Base-by-base conservation (phyloP, 805 yeast genomes). In the Zygotorulaspora chibaensis region DNA sequence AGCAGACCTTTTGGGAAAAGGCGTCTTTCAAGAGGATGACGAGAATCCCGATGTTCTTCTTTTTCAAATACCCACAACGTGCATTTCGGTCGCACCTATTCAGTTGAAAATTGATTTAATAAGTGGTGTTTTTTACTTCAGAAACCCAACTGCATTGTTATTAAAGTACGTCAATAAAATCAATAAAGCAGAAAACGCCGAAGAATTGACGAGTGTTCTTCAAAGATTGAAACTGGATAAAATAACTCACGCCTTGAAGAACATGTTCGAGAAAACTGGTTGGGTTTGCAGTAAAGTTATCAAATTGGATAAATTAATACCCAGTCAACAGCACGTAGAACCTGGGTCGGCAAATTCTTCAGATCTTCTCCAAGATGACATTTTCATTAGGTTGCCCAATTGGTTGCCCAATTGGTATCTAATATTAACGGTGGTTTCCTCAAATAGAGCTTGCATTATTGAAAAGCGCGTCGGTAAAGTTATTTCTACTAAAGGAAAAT, bases 351-450 rank as follows among this genome's bases (percentile, higher is more conserved):
- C 15, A 9, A 35, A 16, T 11, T 29, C 28, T n/a, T 28, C 40
- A 12, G 44, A 50, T 26, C 37, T 61, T 2, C 47, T 60, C 40
- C 60, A 59, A 38, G 57, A 59, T 25, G 68, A 62, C 37, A 37
- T 63, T 3, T 65, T 63, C 39, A 57, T 65, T 8, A 57, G 63
- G 30, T 42, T 66, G 44, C 62, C 65, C 8, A 59, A 56, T 18
- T 66, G 70, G 70, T 69, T 68, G 7, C 53, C 58, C 6, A 61
- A 62, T 45, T 66, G 70, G 70, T 66, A 61, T 45, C 43, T 66
- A 28, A 58, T 66, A 11, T 48, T 65, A 18, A 58, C 67, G 2
- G 56, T 62, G n/a, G 54, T 64, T 7, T 61, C 66, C 3, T 63
- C 68, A 1, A 54, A 61, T 13, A 51, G 62, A 9, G 54, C 66